A percentile compares a stretch with the other conserved stretches of the same genome.
Evolutionary conservation across 805 yeast genomes (phyloP).

Genomic region (Kodamaea kakaduensis): DNA sequence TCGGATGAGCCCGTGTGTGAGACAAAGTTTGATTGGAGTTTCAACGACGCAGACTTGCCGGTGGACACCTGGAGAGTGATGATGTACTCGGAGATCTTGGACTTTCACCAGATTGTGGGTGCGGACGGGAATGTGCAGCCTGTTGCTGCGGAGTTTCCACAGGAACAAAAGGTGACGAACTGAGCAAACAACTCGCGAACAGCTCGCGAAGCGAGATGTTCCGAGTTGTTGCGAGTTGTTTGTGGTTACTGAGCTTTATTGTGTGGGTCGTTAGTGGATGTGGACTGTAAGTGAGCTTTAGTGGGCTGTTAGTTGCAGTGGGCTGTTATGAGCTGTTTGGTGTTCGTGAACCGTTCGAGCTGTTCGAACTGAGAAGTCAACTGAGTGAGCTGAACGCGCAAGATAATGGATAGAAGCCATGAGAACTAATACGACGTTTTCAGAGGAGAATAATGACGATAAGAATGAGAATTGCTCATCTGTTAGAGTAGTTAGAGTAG

Average conservation of each 20-base stretch:
- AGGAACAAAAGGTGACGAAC: slow-evolving; percentile 5
- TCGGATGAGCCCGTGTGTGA: slow-evolving; percentile 95
- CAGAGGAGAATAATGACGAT: too few species aligned
- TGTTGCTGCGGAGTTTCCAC: slow-evolving; percentile 1
- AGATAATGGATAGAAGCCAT: too few species aligned
- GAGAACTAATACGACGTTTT: too few species aligned
- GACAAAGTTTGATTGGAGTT: slow-evolving; percentile 94
- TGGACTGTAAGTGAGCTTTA: background rate
- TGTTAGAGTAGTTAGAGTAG: too few species aligned
- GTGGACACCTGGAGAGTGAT: slow-evolving; percentile 98
- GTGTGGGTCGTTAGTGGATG: too few species aligned
- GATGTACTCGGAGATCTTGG: slow-evolving; percentile 97
- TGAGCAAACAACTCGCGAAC: too few species aligned
- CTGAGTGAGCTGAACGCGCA: too few species aligned
- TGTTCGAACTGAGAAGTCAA: too few species aligned
- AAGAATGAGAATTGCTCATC: too few species aligned
- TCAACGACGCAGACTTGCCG: slow-evolving; percentile 95
- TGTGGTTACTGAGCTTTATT: background rate
- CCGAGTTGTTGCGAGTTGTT: background rate
- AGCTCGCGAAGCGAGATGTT: background rate
- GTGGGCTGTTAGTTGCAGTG: too few species aligned
- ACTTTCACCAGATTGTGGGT: slow-evolving; percentile 86
- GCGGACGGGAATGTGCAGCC: slow-evolving; percentile 15
- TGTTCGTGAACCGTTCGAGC: too few species aligned
- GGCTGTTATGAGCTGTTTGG: too few species aligned